A percentile compares a stretch with the other conserved stretches of the same genome.
Conservation (phyloP, 2,329 filamentous ascomycete genomes). For the Sarocladium brachiariae region DNA sequence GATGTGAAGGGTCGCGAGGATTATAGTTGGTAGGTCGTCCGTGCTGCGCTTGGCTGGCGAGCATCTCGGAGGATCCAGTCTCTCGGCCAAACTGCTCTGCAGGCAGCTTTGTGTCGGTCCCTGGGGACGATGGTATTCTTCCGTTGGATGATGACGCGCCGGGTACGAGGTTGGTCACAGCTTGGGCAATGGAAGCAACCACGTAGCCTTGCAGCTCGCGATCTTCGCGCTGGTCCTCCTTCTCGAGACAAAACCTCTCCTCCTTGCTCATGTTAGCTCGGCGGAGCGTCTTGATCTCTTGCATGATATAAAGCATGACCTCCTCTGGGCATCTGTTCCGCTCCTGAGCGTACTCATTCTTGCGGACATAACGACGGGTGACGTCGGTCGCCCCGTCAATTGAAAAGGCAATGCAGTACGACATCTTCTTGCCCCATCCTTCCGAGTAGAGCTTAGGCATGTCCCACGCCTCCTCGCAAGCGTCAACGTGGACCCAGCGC, state of each 20-base stretch:
- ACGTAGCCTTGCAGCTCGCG: constrained; percentile 69
- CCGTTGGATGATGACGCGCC: constrained; percentile 24
- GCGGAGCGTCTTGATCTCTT: constrained; percentile 82
- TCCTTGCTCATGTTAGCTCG: constrained; percentile 81
- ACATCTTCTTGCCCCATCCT: constrained; percentile 94
- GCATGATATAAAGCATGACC: constrained; percentile 82
- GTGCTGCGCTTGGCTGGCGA: not conserved
- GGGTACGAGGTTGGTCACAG: constrained; percentile 62
- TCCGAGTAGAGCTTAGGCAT: constrained; percentile 87
- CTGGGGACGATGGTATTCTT: constrained; percentile 19
- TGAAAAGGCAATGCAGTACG: constrained; percentile 94
- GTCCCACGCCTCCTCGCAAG: constrained; percentile 92
- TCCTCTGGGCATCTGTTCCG: constrained; percentile 80
- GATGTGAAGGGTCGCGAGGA: constrained; percentile 3
- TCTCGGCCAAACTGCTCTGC: constrained; percentile 45
- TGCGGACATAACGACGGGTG: constrained; percentile 62
- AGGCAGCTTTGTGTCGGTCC: constrained; percentile 54
- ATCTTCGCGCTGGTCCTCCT: constrained; percentile 71
- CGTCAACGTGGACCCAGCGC: constrained; percentile 95
- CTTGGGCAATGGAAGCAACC: constrained; percentile 64
- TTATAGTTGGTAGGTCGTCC: not conserved
- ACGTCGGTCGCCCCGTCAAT: constrained; percentile 72
- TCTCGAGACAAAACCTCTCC: constrained; percentile 72
- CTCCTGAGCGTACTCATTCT: constrained; percentile 63
- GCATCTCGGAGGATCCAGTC: not conserved